A percentile compares a stretch with the other conserved stretches of the same genome.
Evolutionary conservation across 2,329 filamentous ascomycete genomes (phyloP).

Genomic region (Talaromyces sp.): DNA sequence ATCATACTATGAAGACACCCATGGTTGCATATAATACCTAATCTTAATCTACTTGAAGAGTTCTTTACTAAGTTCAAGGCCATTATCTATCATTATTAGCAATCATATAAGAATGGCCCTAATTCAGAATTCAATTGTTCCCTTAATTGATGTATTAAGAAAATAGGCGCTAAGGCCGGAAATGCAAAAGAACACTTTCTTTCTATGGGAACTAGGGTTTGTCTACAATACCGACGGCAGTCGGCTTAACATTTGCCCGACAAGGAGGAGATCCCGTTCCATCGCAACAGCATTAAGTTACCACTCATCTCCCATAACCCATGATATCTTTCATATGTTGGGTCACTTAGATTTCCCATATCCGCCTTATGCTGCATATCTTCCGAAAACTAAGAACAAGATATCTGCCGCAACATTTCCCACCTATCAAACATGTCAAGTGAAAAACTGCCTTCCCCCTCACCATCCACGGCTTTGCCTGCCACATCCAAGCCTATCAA

Average conservation of each 20-base stretch:
- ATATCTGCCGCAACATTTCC: not conserved
- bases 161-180: no score
- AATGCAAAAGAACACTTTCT: no score
- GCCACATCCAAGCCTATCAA: constrained; percentile 21
- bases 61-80: no score
- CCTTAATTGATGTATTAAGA: no score
- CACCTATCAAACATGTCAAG: constrained; percentile 15
- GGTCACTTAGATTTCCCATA: not conserved
- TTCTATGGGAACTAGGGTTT: no score
- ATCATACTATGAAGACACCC: no score
- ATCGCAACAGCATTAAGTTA: not conserved
- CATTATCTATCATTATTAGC: no score
- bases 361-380: not conserved
- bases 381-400: not conserved
- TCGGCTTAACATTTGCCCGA: not conserved
- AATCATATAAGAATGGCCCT: no score
- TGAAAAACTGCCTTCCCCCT: constrained; percentile 1
- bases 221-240: no score
- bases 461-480: not conserved
- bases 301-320: not conserved
- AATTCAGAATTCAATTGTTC: no score
- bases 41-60: no score
- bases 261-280: not conserved
- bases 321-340: not conserved
- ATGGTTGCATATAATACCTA: no score